Evolutionary conservation across 192 early-diverging fungal genomes (phyloP), one percentile per base, ranked within the genome.

Genomic region (Entomortierella lignicola): DNA sequence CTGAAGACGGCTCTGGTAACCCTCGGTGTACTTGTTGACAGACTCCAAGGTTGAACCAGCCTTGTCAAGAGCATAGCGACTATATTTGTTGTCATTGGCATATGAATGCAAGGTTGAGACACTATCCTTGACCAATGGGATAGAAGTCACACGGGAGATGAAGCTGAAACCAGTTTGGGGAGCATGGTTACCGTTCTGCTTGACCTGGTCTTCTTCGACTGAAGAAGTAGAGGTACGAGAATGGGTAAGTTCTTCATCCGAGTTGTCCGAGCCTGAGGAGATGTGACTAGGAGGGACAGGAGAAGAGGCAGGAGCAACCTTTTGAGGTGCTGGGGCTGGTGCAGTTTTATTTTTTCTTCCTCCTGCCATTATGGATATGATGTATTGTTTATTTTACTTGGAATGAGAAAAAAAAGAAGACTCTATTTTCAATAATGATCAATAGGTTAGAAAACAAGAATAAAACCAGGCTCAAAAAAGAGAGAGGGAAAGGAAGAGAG

Each of bases 141-240:
- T 63, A 67, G 85, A 80, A 63, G 80, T 77, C 42, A 89, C 81
- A 34, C 87, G 85, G 65, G 57, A 43, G 61, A 70, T 26, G 54
- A 71, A 70, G 56, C 50, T 51, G 53, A 50, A 43, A 11, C 23
- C 32, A 34, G 18, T 42, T 64, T 53, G 34, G 56, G 44, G 13
- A 39, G 81, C 67, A 21, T 77, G 51, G 32, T 72, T 66, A 42
- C 84, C 84, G 12, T 64, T 4, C 52, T 50, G 57, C 54, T 80
- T 85, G 59, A 80, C 80, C 21, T 54, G 52, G 1, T 83, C 84
- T 5, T 83, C 66, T 23, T 88, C 87, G n/a, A 84, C 74, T 0
- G 85, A 85, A 2, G 87, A 85, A 25, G 85, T 85, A 42, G 85
- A 85, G 60, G 83, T 86, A 60, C 82, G 87, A 34, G 85, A 84